Conservation (phyloP, 2,329 filamentous ascomycete genomes). For the Trichophyton equinum region DNA sequence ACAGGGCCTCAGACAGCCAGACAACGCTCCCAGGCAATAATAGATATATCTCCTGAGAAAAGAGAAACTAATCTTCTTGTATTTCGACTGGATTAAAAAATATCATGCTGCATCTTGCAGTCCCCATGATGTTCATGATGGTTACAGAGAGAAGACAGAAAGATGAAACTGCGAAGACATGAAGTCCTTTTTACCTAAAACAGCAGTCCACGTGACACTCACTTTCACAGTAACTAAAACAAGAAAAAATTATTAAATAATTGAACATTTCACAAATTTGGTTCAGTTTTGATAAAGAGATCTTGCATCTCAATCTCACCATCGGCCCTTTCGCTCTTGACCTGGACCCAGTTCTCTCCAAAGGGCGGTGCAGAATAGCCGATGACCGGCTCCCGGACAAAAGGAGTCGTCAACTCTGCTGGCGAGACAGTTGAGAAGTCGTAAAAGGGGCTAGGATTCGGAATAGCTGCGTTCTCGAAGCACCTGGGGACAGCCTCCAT, state of each 20-base stretch:
- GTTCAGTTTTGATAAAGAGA: constrained; percentile 18
- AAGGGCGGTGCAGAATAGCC: constrained; percentile 9
- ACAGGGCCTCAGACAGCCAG: neutral
- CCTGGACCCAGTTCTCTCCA: constrained; percentile 16
- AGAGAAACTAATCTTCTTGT: neutral
- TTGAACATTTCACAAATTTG: constrained; percentile 3
- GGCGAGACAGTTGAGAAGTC: constrained; percentile 13
- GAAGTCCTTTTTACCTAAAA: neutral
- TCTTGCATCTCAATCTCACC: constrained; percentile 11
- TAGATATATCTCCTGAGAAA: neutral
- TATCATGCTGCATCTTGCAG: neutral
- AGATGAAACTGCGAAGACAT: neutral
- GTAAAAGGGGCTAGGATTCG: neutral
- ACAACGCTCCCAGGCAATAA: neutral
- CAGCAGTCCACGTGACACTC: neutral
- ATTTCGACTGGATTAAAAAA: neutral
- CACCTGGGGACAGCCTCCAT: neutral
- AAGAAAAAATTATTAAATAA: neutral
- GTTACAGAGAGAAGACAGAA: neutral
- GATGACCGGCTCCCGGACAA: constrained; percentile 6
- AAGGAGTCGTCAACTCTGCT: constrained; percentile 13
- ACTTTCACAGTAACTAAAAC: neutral
- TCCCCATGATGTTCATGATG: neutral
- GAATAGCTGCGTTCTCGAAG: neutral
- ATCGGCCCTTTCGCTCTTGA: constrained; percentile 17